Conservation (phyloP, 2,329 filamentous ascomycete genomes). For the Ciborinia camelliae region DNA sequence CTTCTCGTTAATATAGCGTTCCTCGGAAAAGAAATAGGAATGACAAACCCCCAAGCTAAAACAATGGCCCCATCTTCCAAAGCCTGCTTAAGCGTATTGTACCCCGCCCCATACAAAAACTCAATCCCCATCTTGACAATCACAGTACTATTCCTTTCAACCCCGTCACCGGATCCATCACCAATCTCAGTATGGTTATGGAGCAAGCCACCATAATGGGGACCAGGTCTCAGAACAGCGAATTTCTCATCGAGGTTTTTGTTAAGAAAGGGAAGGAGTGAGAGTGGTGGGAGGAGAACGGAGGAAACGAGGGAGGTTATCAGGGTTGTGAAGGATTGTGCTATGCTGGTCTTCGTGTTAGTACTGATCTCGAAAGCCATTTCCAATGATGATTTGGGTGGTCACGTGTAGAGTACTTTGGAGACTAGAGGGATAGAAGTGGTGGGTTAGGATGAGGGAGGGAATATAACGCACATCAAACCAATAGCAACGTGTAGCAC, state of each 20-base stretch:
- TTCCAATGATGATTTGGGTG: too few relatives aligned
- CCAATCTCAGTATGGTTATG: slow-evolving; percentile 10
- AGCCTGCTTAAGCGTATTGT: slow-evolving; percentile 68
- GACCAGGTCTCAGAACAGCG: slow-evolving; percentile 58
- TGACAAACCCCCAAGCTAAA: slow-evolving; percentile 65
- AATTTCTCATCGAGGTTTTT: slow-evolving; percentile 74
- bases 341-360: slow-evolving; percentile 49
- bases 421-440: background rate
- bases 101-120: slow-evolving; percentile 43
- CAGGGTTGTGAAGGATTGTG: slow-evolving; percentile 66
- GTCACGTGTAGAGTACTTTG: background rate
- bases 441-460: background rate
- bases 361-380: too few relatives aligned
- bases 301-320: slow-evolving; percentile 71
- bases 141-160: background rate
- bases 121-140: background rate
- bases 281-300: slow-evolving; percentile 66
- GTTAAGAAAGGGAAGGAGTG: slow-evolving; percentile 64
- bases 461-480: slow-evolving; percentile 53
- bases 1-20: too few relatives aligned
- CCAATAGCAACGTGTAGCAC: slow-evolving; percentile 74
- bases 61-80: slow-evolving; percentile 69
- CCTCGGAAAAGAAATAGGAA: background rate
- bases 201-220: slow-evolving; percentile 42
- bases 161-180: background rate